These are phyloP conservation scores for Citrus inodora DNA, from an alignment of 345 rosid species.

Conservation along the genomic window DNA sequence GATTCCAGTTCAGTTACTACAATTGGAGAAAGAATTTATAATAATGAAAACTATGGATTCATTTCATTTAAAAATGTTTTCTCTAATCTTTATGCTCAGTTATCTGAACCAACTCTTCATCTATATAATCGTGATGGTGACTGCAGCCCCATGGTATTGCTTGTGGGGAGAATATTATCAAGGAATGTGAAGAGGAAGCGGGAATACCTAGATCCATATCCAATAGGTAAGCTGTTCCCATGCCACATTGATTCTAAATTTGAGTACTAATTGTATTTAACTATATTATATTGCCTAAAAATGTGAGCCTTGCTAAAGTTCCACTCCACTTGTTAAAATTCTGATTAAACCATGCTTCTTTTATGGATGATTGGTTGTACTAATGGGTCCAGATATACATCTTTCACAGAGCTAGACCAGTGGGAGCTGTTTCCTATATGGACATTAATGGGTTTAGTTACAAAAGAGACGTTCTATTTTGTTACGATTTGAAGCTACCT, in stretches of 20 bases:
- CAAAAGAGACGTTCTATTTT: constrained; percentile 81
- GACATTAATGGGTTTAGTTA: constrained; percentile 62
- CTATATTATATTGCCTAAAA: constrained; percentile 1
- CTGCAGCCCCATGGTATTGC: constrained; percentile 77
- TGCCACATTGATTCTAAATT: neutral
- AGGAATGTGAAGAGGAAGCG: constrained; percentile 98
- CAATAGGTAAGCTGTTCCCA: constrained; percentile 33
- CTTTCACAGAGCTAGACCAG: constrained; percentile 61
- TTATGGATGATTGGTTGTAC: constrained; percentile 7
- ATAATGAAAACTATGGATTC: neutral
- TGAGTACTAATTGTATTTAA: neutral
- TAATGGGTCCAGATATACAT: constrained; percentile 10
- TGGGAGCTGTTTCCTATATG: constrained; percentile 80
- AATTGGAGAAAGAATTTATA: neutral
- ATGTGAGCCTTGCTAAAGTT: neutral
- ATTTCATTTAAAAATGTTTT: constrained; percentile 1
- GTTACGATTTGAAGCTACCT: constrained; percentile 83
- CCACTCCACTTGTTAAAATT: neutral
- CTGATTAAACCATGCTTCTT: neutral
- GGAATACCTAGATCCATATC: constrained; percentile 67
- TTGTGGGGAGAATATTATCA: constrained; percentile 70
- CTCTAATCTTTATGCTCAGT: neutral
- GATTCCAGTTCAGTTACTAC: neutral
- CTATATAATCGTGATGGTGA: constrained; percentile 4
- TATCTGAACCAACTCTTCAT: neutral